Evolutionary conservation across 2,329 filamentous ascomycete genomes (phyloP), one percentile per base, ranked within the genome.

Genomic region (Scedosporium dehoogii): DNA sequence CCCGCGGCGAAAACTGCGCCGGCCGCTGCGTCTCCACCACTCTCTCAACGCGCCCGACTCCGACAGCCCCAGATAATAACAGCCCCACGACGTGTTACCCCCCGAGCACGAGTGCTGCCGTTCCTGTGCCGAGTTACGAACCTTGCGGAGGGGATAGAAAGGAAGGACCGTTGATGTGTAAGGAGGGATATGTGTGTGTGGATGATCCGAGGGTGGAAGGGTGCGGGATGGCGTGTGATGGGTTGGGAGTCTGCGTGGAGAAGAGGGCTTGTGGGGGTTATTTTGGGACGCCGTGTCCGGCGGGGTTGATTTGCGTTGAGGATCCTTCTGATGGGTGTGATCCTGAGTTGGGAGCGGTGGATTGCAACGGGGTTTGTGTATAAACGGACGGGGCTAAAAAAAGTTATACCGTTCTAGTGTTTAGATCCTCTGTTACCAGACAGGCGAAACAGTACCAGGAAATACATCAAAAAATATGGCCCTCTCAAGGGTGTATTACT

Each of bases 171-270:
- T 59, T 63, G 0, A 56, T 63, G 18, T 61, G 48, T 18, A 18
- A 38, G n/a, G 62, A 63, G 18, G 65, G 66, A 10, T 65, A 65
- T 2, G 62, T 65, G 2, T 76, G 74, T 60, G 63, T 68, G 14
- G 68, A 75, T 62, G 73, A 76, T 27, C 73, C 74, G 10, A 70
- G 73, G 44, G 57, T 38, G 4, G 9, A 67, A 66, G 33, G 63
- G 25, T 75, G 73, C 51, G 73, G 73, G 6, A 65, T 73, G 68
- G 70, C 73, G 3, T 75, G 73, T 61, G 73, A 75, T 51, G 60
- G 21, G 6, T 70, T 70, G 0, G 73, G 73, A 1, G 74, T 75
- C 25, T 76, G 71, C 55, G 65, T 73, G 1, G 55, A 58, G 27
- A 58, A 41, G 55, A 55, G 16, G 44, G 6, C 46, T 14, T 61